Base-by-base conservation (phyloP, 108 stramenopile genomes). In the Schizochytrium sp. region DNA sequence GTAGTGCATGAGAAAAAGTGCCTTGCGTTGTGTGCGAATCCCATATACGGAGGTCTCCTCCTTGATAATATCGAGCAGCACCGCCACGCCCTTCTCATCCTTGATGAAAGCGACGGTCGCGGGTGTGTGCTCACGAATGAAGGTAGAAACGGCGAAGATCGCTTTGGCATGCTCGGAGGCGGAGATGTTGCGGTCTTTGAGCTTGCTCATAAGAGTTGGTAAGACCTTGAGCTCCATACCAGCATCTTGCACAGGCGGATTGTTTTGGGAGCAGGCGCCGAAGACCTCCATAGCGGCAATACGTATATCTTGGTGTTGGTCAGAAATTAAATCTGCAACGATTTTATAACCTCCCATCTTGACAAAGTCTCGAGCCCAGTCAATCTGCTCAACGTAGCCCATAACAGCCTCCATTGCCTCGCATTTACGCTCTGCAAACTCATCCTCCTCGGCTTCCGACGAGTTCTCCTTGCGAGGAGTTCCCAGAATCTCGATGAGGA, bases 91-190 rank as follows among this genome's bases (percentile, higher is more conserved):
- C 53, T 83, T 83, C 13, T 83, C 50, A 2, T 83, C 76, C 53
- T 83, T 83, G 76, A 83, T 83, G 2, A 83, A 83, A 53, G 76
- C 76, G 53, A 83, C 55, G 15, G 76, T 38, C 50, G 76, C 76
- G 5, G 76, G 76, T 2, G 76, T 83, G 76, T 53, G 55, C 53
- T 83, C 76, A n/a, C 76, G 76, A 49, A 83, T 55, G 40, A 83
- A 55, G 76, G 50, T 55, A 5, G 76, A 10, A 38, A 83, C 76
- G 10, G 76, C 76, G 15, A 83, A 55, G 76, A 83, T 47, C 45
- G 47, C 53, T 53, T 83, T 83, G 10, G 76, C 76, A 40, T 49
- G 38, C 47, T 83, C 76, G 5, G 47, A 17, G 15, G 76, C 50
- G 28, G 76, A 40, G 0, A 83, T 17, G 1, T 50, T 40, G 2